Percentiles rank a stretch among this genome's conserved stretches.
phyloP scores from a whole-genome alignment of 2,329 filamentous ascomycete species.

The Aspergillus floridensis region DNA sequence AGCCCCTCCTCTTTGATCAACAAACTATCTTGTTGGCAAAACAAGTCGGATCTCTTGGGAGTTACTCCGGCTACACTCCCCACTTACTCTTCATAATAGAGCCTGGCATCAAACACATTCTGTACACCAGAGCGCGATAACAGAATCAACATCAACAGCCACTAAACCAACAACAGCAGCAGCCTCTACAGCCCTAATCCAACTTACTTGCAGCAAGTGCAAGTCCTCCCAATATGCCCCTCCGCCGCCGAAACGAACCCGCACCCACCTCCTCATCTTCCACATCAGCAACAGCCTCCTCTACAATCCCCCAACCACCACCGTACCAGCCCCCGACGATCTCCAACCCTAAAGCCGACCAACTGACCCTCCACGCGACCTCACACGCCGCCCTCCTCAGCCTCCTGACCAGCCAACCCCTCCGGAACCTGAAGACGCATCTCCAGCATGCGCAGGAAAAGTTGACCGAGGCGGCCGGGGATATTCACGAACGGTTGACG shows the following conservation, averaged over 20 bases:
- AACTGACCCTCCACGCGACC: constrained; percentile 49
- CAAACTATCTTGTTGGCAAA: too few species aligned
- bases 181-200: too few species aligned
- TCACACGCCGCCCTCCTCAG: constrained; percentile 48
- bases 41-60: too few species aligned
- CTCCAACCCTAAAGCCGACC: constrained; percentile 52
- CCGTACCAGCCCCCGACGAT: constrained; percentile 52
- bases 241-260: not conserved
- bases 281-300: not conserved
- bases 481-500: constrained; percentile 55
- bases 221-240: not conserved
- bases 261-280: not conserved
- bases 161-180: too few species aligned
- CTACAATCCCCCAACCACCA: constrained; percentile 4
- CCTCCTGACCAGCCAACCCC: constrained; percentile 43
- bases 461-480: constrained; percentile 51
- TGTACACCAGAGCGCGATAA: not conserved
- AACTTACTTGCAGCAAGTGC: too few species aligned
- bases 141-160: too few species aligned
- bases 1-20: too few species aligned
- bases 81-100: not conserved
- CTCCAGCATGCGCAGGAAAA: constrained; percentile 46
- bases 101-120: not conserved
- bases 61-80: not conserved
- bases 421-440: constrained; percentile 49